Conservation (phyloP, 1,139 yeast species). For the Saccharomyces hybrid region DNA sequence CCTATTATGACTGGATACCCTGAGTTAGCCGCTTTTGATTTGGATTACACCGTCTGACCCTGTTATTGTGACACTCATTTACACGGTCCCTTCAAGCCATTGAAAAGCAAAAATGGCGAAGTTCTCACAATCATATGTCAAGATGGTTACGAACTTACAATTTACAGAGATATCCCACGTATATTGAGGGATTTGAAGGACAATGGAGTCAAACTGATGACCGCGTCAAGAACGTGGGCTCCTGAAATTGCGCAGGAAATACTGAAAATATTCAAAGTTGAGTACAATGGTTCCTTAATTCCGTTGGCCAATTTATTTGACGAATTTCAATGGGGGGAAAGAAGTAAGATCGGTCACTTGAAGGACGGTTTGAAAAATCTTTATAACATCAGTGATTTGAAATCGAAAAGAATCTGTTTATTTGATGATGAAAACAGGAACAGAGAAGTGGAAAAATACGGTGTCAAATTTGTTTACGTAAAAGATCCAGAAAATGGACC, state of each 20-base stretch:
- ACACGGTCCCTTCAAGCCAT: too few relatives aligned
- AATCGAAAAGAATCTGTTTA: slow-evolving; percentile 40
- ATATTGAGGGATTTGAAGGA: slow-evolving; percentile 41
- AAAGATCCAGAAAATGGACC: slow-evolving; percentile 30
- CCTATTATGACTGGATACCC: too few relatives aligned
- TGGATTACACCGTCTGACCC: too few relatives aligned
- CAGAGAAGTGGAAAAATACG: slow-evolving; percentile 45
- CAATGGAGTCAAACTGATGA: slow-evolving; percentile 40
- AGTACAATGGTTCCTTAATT: slow-evolving; percentile 30
- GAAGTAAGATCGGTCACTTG: slow-evolving; percentile 48
- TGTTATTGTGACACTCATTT: too few relatives aligned
- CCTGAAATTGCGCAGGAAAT: slow-evolving; percentile 49
- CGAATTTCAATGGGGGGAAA: slow-evolving; percentile 54
- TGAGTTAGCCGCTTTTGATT: too few relatives aligned
- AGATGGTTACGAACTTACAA: slow-evolving; percentile 40
- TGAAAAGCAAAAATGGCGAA: slow-evolving; percentile 22
- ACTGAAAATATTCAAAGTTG: slow-evolving; percentile 38
- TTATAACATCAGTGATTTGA: slow-evolving; percentile 34
- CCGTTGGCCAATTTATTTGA: slow-evolving; percentile 34
- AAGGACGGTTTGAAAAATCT: slow-evolving; percentile 36
- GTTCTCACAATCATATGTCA: slow-evolving; percentile 36
- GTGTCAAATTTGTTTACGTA: slow-evolving; percentile 42
- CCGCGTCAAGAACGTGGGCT: slow-evolving; percentile 59
- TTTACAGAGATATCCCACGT: slow-evolving; percentile 48
- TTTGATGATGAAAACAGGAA: slow-evolving; percentile 56